Percentiles rank a stretch among this genome's conserved stretches.
phyloP scores from a whole-genome alignment of 176 grass and related monocot species.

The Chloris gayana region DNA sequence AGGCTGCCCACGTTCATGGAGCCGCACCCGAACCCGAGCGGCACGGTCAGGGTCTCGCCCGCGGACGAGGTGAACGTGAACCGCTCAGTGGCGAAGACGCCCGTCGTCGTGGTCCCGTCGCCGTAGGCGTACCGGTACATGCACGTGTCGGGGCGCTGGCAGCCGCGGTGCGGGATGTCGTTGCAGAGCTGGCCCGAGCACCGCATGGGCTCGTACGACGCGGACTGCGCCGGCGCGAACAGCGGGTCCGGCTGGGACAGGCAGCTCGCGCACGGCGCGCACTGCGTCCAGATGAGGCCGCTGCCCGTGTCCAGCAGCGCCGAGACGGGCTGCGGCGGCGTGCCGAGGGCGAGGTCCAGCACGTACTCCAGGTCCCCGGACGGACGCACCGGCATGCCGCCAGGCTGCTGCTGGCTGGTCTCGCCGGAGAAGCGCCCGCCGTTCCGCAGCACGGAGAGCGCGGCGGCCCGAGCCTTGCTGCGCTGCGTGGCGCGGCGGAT shows the following conservation, averaged over 20 bases:
- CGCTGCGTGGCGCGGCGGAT: slow-evolving; percentile 48
- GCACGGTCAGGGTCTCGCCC: slow-evolving; percentile 15
- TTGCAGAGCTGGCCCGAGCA: slow-evolving; percentile 56
- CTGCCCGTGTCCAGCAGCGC: slow-evolving; percentile 60
- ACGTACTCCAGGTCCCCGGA: slow-evolving; percentile 59
- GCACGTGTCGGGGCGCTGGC: slow-evolving; percentile 52
- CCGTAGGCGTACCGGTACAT: slow-evolving; percentile 64
- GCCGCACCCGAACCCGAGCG: slow-evolving; percentile 65
- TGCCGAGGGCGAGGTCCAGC: slow-evolving; percentile 62
- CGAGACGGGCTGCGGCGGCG: slow-evolving; percentile 48
- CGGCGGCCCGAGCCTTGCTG: slow-evolving; percentile 46
- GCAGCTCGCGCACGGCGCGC: slow-evolving; percentile 62
- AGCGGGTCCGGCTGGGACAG: slow-evolving; percentile 48
- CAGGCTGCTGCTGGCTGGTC: background rate
- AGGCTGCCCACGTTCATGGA: slow-evolving; percentile 49
- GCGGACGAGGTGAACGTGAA: slow-evolving; percentile 64
- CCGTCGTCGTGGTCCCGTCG: slow-evolving; percentile 52
- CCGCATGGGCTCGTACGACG: slow-evolving; percentile 53
- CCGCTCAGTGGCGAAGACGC: slow-evolving; percentile 50
- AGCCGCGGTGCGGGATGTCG: slow-evolving; percentile 40
- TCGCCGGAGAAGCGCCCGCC: background rate
- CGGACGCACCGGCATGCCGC: slow-evolving; percentile 35
- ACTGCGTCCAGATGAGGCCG: slow-evolving; percentile 79
- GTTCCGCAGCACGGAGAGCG: slow-evolving; percentile 40
- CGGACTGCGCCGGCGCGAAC: slow-evolving; percentile 51